A percentile compares a stretch with the other conserved stretches of the same genome.
These are phyloP conservation scores for Yamadazyma paraphyllophila DNA, from an alignment of 805 yeast species.

Conservation along the genomic window DNA sequence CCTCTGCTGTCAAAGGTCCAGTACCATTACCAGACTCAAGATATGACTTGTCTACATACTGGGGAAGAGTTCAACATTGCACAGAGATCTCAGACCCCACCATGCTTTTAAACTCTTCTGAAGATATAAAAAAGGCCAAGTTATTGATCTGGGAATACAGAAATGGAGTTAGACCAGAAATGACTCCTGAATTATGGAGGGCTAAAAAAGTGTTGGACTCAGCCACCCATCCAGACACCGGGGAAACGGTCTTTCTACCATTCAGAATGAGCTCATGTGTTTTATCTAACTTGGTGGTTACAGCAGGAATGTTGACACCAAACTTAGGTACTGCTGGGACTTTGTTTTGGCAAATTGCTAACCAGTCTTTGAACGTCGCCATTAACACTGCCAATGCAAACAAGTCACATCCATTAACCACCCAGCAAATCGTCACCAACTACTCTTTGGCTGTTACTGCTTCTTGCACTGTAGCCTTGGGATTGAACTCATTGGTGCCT, in stretches of 20 bases:
- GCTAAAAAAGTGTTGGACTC: slow-evolving; percentile 88
- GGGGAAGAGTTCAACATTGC: slow-evolving; percentile 95
- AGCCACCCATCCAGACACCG: slow-evolving; percentile 94
- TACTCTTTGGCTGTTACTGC: slow-evolving; percentile 90
- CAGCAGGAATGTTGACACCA: slow-evolving; percentile 98
- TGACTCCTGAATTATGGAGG: slow-evolving; percentile 84
- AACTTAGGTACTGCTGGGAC: slow-evolving; percentile 88
- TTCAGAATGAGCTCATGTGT: slow-evolving; percentile 98
- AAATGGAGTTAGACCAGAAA: slow-evolving; percentile 58
- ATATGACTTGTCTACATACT: slow-evolving; percentile 76
- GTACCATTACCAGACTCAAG: slow-evolving; percentile 75
- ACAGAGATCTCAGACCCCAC: slow-evolving; percentile 90
- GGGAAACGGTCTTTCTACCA: slow-evolving; percentile 87
- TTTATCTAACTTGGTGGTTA: slow-evolving; percentile 86
- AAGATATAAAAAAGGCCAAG: slow-evolving; percentile 64
- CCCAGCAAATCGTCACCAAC: slow-evolving; percentile 71
- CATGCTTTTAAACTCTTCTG: slow-evolving; percentile 71
- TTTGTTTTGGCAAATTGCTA: slow-evolving; percentile 95
- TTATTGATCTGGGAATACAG: slow-evolving; percentile 66
- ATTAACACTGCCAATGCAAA: slow-evolving; percentile 95
- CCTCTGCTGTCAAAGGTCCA: slow-evolving; percentile 84
- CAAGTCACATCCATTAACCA: slow-evolving; percentile 87
- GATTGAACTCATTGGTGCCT: slow-evolving; percentile 90
- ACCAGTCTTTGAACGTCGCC: slow-evolving; percentile 95
- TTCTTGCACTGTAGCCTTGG: slow-evolving; percentile 92